Evolutionary conservation across 2,329 filamentous ascomycete species (phyloP), one percentile per base, ranked within the genome.

Genomic region (Leptoxyphium fumago): DNA sequence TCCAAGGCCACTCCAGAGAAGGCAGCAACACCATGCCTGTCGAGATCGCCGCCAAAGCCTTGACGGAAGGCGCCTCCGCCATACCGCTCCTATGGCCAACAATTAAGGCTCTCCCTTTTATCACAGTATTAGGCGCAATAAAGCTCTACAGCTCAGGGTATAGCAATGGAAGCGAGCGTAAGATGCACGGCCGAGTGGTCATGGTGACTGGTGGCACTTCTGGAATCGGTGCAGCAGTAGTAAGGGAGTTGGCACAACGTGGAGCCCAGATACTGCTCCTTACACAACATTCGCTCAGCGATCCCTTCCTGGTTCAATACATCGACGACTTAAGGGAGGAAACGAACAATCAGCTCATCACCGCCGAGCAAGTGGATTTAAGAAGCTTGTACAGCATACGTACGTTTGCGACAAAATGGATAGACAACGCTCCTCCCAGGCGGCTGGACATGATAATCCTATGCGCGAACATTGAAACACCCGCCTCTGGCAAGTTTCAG

Each of bases 371-470:
- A 64, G 86, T 94, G 54, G 87, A 98, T 59, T 75, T 98, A 26
- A 68, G 81, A 10, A 89, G 82, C 13, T 70, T 98, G n/a, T 78
- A 94, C 61, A 93, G 84, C 61, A 81, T 98, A 54, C 83, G 91
- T 34, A 74, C 80, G 49, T 98, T 98, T 61, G 91, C 91, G 10
- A 98, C 91, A 0, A 89, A 86, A 68, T 98, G 93, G 89, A 86
- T 98, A 52, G 89, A 98, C 63, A 96, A 95, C 62, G 77, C 84
- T 17, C 89, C 91, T 2, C 85, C 88, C 8, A 74, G 93, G 45
- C 73, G 93, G 40, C 69, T 98, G 6, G 91, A 98, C 62, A 88
- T 89, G 78, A 69, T 98, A 40, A 75, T 98, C 15, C 72, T 98
- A 14, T 94, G 87, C 61, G 91, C 82, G 9, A 83, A 83, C 39